Conservation (phyloP, 2,329 filamentous ascomycete genomes). For the Verticillium nonalfalfae region DNA sequence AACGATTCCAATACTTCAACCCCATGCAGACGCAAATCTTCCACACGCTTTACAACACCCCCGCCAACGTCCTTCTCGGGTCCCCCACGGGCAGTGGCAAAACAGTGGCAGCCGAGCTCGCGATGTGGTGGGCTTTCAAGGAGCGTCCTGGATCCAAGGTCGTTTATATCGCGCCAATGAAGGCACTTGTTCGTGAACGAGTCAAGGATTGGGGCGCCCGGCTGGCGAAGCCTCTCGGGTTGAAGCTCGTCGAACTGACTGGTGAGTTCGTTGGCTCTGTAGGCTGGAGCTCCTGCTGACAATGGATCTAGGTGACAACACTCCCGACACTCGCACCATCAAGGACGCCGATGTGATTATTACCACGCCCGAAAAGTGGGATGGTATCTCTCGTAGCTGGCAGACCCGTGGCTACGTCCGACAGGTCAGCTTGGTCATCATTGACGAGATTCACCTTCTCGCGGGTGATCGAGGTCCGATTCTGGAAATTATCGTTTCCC, state of each 20-base stretch:
- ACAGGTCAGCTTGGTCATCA: constrained; percentile 92
- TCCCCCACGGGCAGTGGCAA: constrained; percentile 97
- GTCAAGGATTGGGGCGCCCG: constrained; percentile 91
- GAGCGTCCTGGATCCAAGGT: constrained; percentile 94
- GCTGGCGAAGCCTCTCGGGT: constrained; percentile 72
- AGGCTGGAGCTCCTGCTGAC: background rate
- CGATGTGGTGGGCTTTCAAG: constrained; percentile 99
- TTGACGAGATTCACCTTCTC: constrained; percentile 97
- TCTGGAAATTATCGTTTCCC: constrained; percentile 88
- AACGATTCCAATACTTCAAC: constrained; percentile 95
- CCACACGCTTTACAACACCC: constrained; percentile 89
- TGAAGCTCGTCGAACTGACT: constrained; percentile 92
- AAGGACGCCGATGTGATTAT: constrained; percentile 96
- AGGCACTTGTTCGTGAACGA: constrained; percentile 91
- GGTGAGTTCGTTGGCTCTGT: constrained; percentile 30
- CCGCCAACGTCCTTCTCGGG: constrained; percentile 86
- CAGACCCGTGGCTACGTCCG: constrained; percentile 95
- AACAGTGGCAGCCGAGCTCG: constrained; percentile 89
- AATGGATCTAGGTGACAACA: constrained; percentile 62
- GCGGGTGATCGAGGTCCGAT: constrained; percentile 95
- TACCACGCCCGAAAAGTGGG: constrained; percentile 99
- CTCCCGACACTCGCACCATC: constrained; percentile 92
- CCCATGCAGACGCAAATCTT: constrained; percentile 99
- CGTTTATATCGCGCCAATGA: constrained; percentile 99
- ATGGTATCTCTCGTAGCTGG: constrained; percentile 98